Evolutionary conservation across 441 rosid species (phyloP).

Genomic region (Syzygium malaccense): DNA sequence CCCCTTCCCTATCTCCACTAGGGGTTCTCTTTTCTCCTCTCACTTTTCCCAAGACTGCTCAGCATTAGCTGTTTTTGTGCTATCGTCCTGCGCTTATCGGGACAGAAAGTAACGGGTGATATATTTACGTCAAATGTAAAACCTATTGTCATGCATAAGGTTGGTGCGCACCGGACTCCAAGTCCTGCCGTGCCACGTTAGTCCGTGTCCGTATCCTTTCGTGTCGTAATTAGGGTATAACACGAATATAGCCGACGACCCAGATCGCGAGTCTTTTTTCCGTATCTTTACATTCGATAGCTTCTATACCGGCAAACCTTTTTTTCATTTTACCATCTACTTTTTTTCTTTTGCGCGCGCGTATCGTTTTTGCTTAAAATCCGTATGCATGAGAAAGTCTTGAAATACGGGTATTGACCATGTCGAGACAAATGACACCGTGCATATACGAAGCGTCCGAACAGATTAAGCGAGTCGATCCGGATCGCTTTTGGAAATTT

Average conservation of each 20-base stretch:
- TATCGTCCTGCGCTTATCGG: neutral
- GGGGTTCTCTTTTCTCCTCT: too few species aligned
- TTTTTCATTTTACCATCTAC: neutral
- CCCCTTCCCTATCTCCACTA: neutral
- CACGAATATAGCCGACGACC: neutral
- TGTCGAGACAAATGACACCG: too few species aligned
- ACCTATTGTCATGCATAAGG: neutral
- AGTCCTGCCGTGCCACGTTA: too few species aligned
- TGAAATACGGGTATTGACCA: too few species aligned
- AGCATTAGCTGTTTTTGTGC: neutral
- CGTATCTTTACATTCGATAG: neutral
- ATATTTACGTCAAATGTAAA: neutral
- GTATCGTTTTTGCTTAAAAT: too few species aligned
- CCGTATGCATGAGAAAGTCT: too few species aligned
- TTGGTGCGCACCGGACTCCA: too few species aligned
- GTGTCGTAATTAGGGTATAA: too few species aligned
- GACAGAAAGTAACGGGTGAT: neutral
- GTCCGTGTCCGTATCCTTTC: too few species aligned
- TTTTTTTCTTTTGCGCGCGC: fast-evolving
- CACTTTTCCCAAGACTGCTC: neutral
- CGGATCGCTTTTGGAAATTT: neutral
- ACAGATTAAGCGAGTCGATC: neutral
- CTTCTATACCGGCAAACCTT: neutral
- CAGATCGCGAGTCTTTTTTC: neutral
- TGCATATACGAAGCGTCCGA: fast-evolving